Evolutionary conservation across 352 stramenopile genomes (phyloP).

Genomic region (Peronospora destructor): DNA sequence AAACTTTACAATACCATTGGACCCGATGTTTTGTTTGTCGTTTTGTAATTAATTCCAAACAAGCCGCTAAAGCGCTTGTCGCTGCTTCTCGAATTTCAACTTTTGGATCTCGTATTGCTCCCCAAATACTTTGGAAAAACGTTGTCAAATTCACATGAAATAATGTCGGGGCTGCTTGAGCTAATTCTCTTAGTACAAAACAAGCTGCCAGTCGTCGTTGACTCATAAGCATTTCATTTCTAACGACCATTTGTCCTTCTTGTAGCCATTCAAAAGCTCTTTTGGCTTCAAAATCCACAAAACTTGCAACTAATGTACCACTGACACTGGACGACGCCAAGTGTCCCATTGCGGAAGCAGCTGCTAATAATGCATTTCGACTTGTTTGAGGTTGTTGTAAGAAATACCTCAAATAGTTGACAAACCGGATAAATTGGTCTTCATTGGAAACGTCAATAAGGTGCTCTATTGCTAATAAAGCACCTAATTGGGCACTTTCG

Average conservation of each 20-base stretch:
- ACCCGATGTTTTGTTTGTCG: conserved; percentile 77
- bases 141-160: conserved; percentile 89
- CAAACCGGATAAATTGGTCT: conserved; percentile 87
- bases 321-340: conserved; percentile 77
- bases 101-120: conserved; percentile 59
- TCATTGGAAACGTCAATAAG: conserved; percentile 81
- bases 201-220: conserved; percentile 72
- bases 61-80: conserved; percentile 78
- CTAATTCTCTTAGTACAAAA: conserved; percentile 84
- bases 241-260: conserved; percentile 21
- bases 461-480: conserved; percentile 62
- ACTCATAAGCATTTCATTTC: conserved; percentile 66
- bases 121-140: conserved; percentile 91
- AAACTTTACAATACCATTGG: conserved; percentile 90
- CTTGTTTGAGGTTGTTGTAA: conserved; percentile 66
- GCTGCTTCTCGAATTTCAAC: conserved; percentile 81
- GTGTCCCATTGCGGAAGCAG: conserved; percentile 72
- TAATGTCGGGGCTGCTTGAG: conserved; percentile 77
- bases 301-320: conserved; percentile 81
- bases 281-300: conserved; percentile 90
- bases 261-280: conserved; percentile 87
- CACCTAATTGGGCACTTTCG: conserved; percentile 68
- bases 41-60: conserved; percentile 80
- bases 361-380: conserved; percentile 50
- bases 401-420: conserved; percentile 86